Base-by-base conservation (phyloP, 179 eudicot species). In the Beta lomatogona region DNA sequence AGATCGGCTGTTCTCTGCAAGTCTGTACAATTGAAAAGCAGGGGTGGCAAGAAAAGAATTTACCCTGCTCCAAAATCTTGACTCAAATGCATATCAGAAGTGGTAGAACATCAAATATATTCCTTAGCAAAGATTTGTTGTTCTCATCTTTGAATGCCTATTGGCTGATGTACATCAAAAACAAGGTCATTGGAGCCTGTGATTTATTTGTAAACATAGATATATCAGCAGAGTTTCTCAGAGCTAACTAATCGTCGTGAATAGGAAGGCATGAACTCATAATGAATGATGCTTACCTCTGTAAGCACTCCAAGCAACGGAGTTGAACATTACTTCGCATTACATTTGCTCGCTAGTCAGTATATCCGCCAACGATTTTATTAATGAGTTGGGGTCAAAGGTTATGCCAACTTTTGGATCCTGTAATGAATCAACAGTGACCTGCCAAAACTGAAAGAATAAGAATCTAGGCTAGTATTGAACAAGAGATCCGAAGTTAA, bases 361-460 rank as follows among this genome's bases (percentile, higher is more conserved):
- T 88, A 96, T 77, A 78, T 88, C 73, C n/a, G 88, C 88, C 77
- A 96, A 86, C 61, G 96, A 86, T 86, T 91, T 87, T 81, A 92
- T 92, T 64, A 96, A 82, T 53, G 99, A 86, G 71, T 83, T 83
- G 45, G 99, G 96, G 36, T 94, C 92, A 85, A 91, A 96, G 69
- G 90, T 84, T 72, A 90, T 76, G 28, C 99, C 98, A 65, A 86
- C 93, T 85, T 88, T 88, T 31, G 94, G 89, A 82, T 96, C 99
- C 72, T 81, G 84, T 59, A 92, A 58, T 3, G 96, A 91, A 63
- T 91, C 94, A 80, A 96, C 97, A 64, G 83, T 85, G 52, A 93
- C 88, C 98, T 95, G 90, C 85, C 76, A 88, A 63, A 77, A 60
- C 41, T 21, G 44, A 86, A 64, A 41, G 46, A 19, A 25, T 73